Conservation (phyloP, 2,329 filamentous ascomycete species). For the Cadophora gregata region DNA sequence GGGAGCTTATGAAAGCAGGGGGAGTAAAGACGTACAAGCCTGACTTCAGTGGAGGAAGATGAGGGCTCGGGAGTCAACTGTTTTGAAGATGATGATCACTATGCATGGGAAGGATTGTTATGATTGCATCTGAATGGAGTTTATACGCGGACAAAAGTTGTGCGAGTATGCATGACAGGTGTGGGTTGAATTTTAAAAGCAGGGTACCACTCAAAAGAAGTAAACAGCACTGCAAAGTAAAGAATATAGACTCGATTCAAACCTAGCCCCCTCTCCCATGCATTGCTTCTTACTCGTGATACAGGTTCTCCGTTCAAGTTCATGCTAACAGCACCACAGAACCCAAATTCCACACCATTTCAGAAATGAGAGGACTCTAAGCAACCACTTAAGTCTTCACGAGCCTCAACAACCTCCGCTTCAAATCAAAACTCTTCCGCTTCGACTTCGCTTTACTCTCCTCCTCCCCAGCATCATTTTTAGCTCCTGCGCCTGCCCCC, state of each 20-base stretch:
- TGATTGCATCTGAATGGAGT: slow-evolving; percentile 21
- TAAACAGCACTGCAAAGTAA: slow-evolving; percentile 7
- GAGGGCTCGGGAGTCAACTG: not conserved
- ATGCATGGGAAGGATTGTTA: slow-evolving; percentile 8
- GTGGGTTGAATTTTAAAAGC: not conserved
- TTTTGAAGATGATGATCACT: slow-evolving; percentile 1
- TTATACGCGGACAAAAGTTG: slow-evolving; percentile 13
- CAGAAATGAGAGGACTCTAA: not conserved
- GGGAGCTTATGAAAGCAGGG: slow-evolving; percentile 77
- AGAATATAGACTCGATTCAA: not conserved
- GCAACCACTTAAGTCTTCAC: not conserved
- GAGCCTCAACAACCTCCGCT: not conserved
- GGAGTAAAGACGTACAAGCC: slow-evolving; percentile 67
- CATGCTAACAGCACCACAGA: not conserved
- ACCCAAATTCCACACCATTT: not conserved
- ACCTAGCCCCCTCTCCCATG: not conserved
- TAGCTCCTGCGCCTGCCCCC: not conserved
- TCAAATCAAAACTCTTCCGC: not conserved
- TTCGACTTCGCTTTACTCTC: not conserved
- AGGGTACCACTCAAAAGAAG: not conserved
- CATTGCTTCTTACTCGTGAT: not conserved
- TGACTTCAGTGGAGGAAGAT: slow-evolving; percentile 54
- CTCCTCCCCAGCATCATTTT: not conserved
- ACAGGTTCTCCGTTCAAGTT: not conserved
- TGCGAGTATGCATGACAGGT: slow-evolving; percentile 18